Percentiles rank a stretch among this genome's conserved stretches.
These are phyloP conservation scores for Vigna radiata DNA, from an alignment of 306 rosid genomes.

Conservation along the genomic window DNA sequence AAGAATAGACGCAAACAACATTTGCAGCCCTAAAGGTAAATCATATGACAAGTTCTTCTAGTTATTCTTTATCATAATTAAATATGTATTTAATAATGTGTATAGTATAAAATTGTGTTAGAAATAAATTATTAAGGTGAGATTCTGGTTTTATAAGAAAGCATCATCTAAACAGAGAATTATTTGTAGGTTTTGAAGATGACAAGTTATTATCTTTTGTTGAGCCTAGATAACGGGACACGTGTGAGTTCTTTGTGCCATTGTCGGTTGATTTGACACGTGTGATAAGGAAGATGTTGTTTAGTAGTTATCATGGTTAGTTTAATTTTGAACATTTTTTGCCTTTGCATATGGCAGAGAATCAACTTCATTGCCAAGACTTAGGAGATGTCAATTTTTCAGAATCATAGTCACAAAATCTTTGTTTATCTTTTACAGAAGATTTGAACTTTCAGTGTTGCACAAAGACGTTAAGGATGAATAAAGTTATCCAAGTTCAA, in stretches of 20 bases:
- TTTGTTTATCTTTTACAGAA: not conserved
- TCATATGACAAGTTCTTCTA: not conserved
- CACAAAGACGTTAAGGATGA: no score
- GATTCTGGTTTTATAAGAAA: no score
- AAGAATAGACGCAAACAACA: not conserved
- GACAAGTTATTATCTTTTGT: not conserved
- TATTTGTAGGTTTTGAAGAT: not conserved
- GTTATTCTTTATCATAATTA: not conserved
- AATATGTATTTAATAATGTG: not conserved
- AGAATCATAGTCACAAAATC: not conserved
- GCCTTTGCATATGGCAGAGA: not conserved
- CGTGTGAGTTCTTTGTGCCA: slow-evolving; percentile 13
- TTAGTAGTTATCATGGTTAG: not conserved
- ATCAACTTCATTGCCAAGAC: not conserved
- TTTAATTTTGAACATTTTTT: slow-evolving; percentile 8
- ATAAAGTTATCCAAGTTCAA: no score
- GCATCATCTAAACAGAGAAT: no score
- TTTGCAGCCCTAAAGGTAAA: not conserved
- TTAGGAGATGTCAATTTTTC: slow-evolving; percentile 4
- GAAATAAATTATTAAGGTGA: not conserved
- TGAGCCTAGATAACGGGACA: not conserved
- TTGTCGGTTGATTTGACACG: not conserved
- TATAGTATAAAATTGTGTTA: not conserved
- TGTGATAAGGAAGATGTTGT: not conserved
- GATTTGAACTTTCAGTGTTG: not conserved